phyloP scores from a whole-genome alignment of 768 basidiomycete species.

The Suillus subluteus region DNA sequence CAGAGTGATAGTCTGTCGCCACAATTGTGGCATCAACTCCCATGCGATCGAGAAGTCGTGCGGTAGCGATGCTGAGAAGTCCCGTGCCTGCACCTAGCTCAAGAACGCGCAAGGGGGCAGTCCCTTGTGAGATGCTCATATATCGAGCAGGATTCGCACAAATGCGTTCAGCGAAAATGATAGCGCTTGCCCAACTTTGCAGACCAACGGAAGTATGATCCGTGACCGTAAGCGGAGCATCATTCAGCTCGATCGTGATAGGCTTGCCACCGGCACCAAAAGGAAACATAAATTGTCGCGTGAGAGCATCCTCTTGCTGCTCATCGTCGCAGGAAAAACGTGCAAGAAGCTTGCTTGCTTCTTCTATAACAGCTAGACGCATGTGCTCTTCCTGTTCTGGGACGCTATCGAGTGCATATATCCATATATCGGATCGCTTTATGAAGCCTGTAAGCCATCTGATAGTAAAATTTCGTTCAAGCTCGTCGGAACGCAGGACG shows the following conservation, averaged over 20 bases:
- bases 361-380: conserved; percentile 52
- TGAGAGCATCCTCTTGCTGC: conserved; percentile 42
- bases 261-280: conserved; percentile 15
- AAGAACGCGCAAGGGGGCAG: conserved; percentile 49
- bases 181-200: conserved; percentile 84
- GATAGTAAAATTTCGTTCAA: conserved; percentile 70
- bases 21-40: conserved; percentile 40
- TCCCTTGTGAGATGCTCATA: conserved; percentile 33
- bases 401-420: conserved; percentile 16
- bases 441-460: conserved; percentile 78
- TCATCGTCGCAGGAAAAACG: conserved; percentile 49
- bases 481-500: conserved; percentile 58
- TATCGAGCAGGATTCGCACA: conserved; percentile 46
- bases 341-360: conserved; percentile 60
- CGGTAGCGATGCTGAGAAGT: conserved; percentile 71
- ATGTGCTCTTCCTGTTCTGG: conserved; percentile 42
- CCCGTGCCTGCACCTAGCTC: conserved; percentile 91
- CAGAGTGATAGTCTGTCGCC: conserved; percentile 80
- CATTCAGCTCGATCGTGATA: conserved; percentile 64
- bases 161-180: conserved; percentile 68
- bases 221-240: conserved; percentile 61
- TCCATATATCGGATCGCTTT: conserved; percentile 60
- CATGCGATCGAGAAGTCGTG: conserved; percentile 45
- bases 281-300: conserved; percentile 58
- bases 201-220: conserved; percentile 84